Evolutionary conservation across 73 alveolate species (phyloP), one percentile per base, ranked within the genome.

Genomic region (Paramecium sexaurelia): DNA sequence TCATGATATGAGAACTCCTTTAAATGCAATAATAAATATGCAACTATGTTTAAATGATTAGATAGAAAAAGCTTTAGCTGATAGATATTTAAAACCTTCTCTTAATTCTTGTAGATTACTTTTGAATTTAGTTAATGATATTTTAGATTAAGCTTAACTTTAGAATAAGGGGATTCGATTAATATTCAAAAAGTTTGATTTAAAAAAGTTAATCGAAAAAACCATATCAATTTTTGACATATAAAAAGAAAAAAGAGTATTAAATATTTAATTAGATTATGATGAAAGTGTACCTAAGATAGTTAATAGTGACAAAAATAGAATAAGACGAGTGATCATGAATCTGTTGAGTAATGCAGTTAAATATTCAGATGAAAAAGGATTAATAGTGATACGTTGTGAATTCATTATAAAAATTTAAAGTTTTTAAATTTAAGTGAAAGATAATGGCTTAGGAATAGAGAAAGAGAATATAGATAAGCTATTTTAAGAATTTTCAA

Each of bases 301-400:
- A 13, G 26, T 92, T 2, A 55, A 92, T 43, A 51, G 90, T 36
- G 95, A 92, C 26, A 69, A 85, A 24, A 78, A 85, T 67, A 92
- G 95, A 92, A 40, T 82, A 29, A 92, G 92, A 40, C 37, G 85
- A 68, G 78, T 92, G 1, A 33, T 92, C 15, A 92, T 92, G 27
- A 92, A 92, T 67, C 68, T 92, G 10, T 29, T 85, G 29, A 82
- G 93, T 82, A 92, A 92, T 92, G 95, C 95, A 8, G 88, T 92
- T 13, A 92, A 92, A 40, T 92, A 78, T 20, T 82, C 95, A 9
- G 32, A 43, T 13, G 26, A 69, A 4, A 87, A 78, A 27, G 93
- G 93, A 5, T 17, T 20, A 27, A 92, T 92, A 1, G 19, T 45
- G 13, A 56, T 84, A 39, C 37, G 41, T 11, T 71, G 82, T 29